These are phyloP conservation scores for Aspergillus sclerotiicarbonarius DNA, from an alignment of 495 filamentous ascomycete species.

Conservation along the genomic window DNA sequence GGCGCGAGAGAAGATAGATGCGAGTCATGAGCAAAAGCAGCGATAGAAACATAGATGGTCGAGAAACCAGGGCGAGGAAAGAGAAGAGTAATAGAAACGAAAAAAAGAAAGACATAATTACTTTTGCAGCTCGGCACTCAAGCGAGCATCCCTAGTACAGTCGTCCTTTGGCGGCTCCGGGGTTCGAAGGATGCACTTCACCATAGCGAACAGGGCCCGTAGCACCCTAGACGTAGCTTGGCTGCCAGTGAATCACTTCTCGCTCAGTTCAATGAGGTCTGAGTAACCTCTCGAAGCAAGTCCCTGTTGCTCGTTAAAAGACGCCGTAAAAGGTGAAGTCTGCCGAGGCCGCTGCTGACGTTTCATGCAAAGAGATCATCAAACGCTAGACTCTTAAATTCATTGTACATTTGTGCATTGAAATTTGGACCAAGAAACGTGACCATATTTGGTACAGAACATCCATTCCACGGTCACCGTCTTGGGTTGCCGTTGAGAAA, in stretches of 20 bases:
- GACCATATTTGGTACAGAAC: constrained; percentile 77
- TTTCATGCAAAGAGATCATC: constrained; percentile 56
- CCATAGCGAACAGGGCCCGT: constrained; percentile 46
- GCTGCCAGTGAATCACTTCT: constrained; percentile 25
- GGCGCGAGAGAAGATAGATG: constrained; percentile 24
- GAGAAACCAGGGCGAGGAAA: constrained; percentile 7
- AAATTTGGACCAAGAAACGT: constrained; percentile 74
- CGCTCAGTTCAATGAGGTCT: constrained; percentile 55
- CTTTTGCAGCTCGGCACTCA: constrained; percentile 45
- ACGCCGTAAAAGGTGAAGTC: constrained; percentile 57
- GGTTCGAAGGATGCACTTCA: constrained; percentile 53
- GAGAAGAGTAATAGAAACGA: constrained; percentile 11
- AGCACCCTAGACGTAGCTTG: constrained; percentile 42
- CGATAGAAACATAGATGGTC: constrained; percentile 18
- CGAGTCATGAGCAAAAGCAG: constrained; percentile 23
- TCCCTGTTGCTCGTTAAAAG: constrained; percentile 42
- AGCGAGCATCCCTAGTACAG: constrained; percentile 38
- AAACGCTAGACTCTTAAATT: constrained; percentile 69
- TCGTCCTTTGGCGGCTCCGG: constrained; percentile 54
- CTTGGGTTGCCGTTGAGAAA: constrained; percentile 38
- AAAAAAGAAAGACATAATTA: constrained; percentile 25
- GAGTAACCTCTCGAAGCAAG: constrained; percentile 49
- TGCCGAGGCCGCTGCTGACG: constrained; percentile 48
- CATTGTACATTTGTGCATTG: constrained; percentile 74
- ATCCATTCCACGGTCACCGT: constrained; percentile 50